Conservation (phyloP, 306 rosid species). For the Dryas drummondii region DNA sequence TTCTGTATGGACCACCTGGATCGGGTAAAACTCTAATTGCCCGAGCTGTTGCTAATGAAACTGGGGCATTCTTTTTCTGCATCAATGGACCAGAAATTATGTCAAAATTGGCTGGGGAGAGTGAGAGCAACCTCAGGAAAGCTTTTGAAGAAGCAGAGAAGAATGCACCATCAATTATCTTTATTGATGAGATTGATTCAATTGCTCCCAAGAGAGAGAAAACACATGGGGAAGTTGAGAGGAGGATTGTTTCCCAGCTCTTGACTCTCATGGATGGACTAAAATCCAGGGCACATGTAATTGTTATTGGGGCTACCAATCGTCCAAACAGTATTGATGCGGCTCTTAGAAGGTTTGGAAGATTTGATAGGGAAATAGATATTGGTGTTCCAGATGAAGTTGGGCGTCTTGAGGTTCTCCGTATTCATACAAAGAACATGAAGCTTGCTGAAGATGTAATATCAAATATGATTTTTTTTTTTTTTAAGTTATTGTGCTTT, state of each 20-base stretch:
- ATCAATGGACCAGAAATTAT: conserved; percentile 95
- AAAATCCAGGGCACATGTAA: conserved; percentile 89
- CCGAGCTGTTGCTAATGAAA: conserved; percentile 95
- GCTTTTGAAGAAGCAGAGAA: conserved; percentile 99
- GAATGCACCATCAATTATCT: conserved; percentile 97
- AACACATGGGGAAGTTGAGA: conserved; percentile 98
- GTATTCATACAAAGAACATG: conserved; percentile 96
- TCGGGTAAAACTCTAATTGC: conserved; percentile 94
- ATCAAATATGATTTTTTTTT: neutral
- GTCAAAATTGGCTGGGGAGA: conserved; percentile 96
- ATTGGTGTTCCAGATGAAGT: conserved; percentile 95
- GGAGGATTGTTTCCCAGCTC: conserved; percentile 95
- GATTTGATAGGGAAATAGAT: conserved; percentile 96
- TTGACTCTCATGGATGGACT: conserved; percentile 97
- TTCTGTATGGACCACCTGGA: conserved; percentile 91
- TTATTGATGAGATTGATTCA: conserved; percentile 93
- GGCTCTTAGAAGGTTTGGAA: conserved; percentile 96
- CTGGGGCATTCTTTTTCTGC: conserved; percentile 98
- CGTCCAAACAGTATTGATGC: conserved; percentile 97
- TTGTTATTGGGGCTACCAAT: conserved; percentile 96
- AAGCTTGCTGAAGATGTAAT: conserved; percentile 91
- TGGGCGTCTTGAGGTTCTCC: conserved; percentile 97
- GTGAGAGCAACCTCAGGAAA: conserved; percentile 95
- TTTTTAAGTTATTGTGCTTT: neutral
- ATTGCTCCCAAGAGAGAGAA: conserved; percentile 98